These are phyloP conservation scores for Umbelopsis isabellina DNA, from an alignment of 192 early-diverging fungal species.

Conservation along the genomic window DNA sequence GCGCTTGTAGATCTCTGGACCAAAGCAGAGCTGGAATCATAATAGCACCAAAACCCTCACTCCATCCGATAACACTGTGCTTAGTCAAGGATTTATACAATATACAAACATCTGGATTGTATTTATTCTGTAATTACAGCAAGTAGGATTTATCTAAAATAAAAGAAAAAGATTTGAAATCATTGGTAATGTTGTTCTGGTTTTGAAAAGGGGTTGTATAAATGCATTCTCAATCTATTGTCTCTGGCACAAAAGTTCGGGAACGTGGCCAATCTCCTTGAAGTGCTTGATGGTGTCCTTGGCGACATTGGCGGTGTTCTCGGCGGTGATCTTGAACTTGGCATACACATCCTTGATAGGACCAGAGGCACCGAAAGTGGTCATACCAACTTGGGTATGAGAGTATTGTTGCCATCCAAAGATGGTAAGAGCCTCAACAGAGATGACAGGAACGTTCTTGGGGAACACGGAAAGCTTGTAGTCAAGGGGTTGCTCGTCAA, in stretches of 20 bases:
- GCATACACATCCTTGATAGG: constrained; percentile 85
- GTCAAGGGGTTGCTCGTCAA: constrained; percentile 79
- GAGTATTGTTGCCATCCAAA: constrained; percentile 93
- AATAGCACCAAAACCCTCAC: too few species aligned
- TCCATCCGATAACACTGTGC: too few species aligned
- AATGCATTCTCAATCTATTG: constrained; percentile 7
- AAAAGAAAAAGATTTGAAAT: constrained; percentile 7
- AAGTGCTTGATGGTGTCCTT: constrained; percentile 79
- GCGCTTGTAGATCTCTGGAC: constrained; percentile 17
- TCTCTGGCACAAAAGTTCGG: constrained; percentile 29
- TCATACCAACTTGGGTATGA: constrained; percentile 90
- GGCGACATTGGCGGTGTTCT: constrained; percentile 75
- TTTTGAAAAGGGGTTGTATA: background rate
- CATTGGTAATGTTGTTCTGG: constrained; percentile 7
- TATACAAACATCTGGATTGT: constrained; percentile 19
- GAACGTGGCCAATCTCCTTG: constrained; percentile 56
- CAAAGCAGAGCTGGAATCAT: background rate
- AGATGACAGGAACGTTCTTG: constrained; percentile 78
- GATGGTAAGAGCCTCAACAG: constrained; percentile 85
- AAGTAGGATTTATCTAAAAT: background rate
- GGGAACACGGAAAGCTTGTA: constrained; percentile 86
- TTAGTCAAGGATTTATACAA: background rate
- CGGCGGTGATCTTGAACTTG: constrained; percentile 82
- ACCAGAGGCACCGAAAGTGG: constrained; percentile 87
- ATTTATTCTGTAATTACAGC: constrained; percentile 25